Evolutionary conservation across 2,329 filamentous ascomycete genomes (phyloP), one percentile per base, ranked within the genome.

Genomic region (Gaeumannomyces sp.): DNA sequence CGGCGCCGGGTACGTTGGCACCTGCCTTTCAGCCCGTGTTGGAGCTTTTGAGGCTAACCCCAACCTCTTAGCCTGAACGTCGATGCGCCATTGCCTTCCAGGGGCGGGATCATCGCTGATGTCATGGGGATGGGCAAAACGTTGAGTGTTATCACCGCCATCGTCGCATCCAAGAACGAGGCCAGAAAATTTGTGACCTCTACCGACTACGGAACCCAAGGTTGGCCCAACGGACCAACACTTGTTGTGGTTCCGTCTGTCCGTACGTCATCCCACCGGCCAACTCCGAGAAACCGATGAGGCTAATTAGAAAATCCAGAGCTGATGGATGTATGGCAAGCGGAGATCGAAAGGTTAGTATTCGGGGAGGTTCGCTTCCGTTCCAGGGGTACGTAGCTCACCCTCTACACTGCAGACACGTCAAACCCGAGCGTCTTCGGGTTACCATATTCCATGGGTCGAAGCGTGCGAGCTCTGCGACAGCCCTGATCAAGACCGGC

Each of bases 281-380:
- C 6, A 29, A 29, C 6, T 29, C 3, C 6, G 29, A 29, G 29
- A 3, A 29, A 29, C 29, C 29, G 6, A 29, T 6, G 6, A 29
- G 29, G 29, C 29, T 29, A 29, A 29, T 29, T 29, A 29, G 29
- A 29, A 29, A 29, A 29, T 29, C 6, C 29, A 29, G 29, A 58
- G 56, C 28, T 58, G 56, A 58, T 58, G 56, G 28, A 58, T 25
- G 56, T 58, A 25, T 58, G 56, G 56, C 56, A 58, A 27, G 28
- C 13, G 22, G 56, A 58, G 56, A 58, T 58, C n/a, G 22, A 22
- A 27, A 58, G 29, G 29, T 29, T 6, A 6, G 29, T 29, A 29
- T 29, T 29, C 29, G 29, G 6, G 29, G 3, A 3, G 29, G 29
- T 29, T 29, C 29, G 3, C 29, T 29, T 6, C 29, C 6, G 29